phyloP scores from a whole-genome alignment of 2,329 filamentous ascomycete genomes.

The Ilyonectria destructans region DNA sequence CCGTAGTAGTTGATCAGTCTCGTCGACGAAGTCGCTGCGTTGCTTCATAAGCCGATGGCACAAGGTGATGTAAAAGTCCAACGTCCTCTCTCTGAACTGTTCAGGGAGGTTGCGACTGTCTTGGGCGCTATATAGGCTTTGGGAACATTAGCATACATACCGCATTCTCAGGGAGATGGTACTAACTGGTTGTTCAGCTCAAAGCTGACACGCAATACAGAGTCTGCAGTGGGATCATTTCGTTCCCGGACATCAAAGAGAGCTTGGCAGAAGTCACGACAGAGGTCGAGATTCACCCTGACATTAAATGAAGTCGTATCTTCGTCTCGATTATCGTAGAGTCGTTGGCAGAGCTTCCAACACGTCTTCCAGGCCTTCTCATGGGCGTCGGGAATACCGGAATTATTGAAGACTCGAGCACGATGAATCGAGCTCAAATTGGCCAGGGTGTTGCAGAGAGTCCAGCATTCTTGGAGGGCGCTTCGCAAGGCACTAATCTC shows the following conservation, averaged over 20 bases:
- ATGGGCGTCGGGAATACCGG: constrained; percentile 82
- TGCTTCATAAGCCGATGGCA: constrained; percentile 99
- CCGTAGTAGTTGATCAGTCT: constrained; percentile 87
- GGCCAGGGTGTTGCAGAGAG: constrained; percentile 90
- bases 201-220: constrained; percentile 91
- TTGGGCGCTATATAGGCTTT: constrained; percentile 88
- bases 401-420: constrained; percentile 83
- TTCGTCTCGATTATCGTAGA: constrained; percentile 87
- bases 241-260: constrained; percentile 89
- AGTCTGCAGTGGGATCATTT: constrained; percentile 86
- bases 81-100: constrained; percentile 87
- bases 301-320: constrained; percentile 78
- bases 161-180: constrained; percentile 1
- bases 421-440: constrained; percentile 88
- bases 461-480: constrained; percentile 93
- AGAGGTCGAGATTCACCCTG: constrained; percentile 85
- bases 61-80: constrained; percentile 95
- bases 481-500: constrained; percentile 80
- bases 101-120: constrained; percentile 85
- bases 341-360: constrained; percentile 91
- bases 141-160: constrained; percentile 45
- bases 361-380: constrained; percentile 95
- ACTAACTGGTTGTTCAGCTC: constrained; percentile 91
- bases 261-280: constrained; percentile 92
- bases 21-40: constrained; percentile 81